Evolutionary conservation across 2,329 filamentous ascomycete genomes (phyloP), one percentile per base, ranked within the genome.

Genomic region (Alternaria alternata): DNA sequence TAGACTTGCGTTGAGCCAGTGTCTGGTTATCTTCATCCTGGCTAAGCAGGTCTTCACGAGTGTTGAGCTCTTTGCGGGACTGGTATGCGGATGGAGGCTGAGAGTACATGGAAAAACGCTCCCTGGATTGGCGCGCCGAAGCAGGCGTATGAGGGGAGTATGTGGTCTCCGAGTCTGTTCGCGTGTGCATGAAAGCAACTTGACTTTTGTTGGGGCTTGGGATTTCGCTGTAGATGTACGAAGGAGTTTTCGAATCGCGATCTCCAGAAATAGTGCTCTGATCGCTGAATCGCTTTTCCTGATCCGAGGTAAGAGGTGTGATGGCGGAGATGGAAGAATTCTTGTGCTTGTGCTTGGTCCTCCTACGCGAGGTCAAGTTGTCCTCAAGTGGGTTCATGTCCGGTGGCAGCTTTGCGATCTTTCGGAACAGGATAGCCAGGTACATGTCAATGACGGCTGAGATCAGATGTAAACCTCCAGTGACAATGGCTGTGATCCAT

Each of bases 301-400:
- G 87, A 9, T 76, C 72, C 1, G 63, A 68, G 8, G 75, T 78
- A 8, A 78, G 68, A n/a, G 75, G 69, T 3, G 83, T 81, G 3
- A 84, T 81, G 16, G 75, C 70, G 1, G 78, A 78, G 11, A 81
- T 72, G 16, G 86, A 84, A 0, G 85, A 87, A 67, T 86, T 88
- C 75, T 91, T 94, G 73, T 91, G 88, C 82, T 93, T 94, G 80
- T 96, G 93, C 69, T 82, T 78, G 66, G 77, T 73, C 80, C 83
- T 58, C 79, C 81, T 70, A 24, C 89, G 87, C 11, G 92, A 89
- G 1, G 93, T 97, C 59, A 96, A 81, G 71, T 94, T 89, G 66
- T 91, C 88, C 75, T 97, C 94, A 14, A 98, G 84, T 2, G 94
- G 94, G 75, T 98, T 98, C 91, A 97, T 93, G 73, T 98, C 94